phyloP scores from a whole-genome alignment of 2,329 filamentous ascomycete genomes.

The Diatrype stigma region DNA sequence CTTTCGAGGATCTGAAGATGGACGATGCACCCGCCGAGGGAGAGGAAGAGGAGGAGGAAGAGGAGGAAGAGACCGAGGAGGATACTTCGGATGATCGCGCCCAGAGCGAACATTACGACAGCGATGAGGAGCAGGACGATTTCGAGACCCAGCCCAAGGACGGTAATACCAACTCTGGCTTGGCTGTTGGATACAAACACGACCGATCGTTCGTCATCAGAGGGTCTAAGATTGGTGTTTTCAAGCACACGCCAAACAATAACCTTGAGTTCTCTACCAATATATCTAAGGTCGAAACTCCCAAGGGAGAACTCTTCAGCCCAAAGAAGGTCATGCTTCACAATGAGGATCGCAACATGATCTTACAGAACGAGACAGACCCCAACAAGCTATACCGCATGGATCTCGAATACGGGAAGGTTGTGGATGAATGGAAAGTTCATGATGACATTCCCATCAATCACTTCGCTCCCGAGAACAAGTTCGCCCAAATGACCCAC shows the following conservation, averaged over 20 bases:
- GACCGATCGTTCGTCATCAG: constrained; percentile 96
- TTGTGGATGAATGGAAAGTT: constrained; percentile 97
- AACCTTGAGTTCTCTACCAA: constrained; percentile 94
- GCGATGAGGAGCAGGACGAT: constrained; percentile 76
- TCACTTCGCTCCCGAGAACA: constrained; percentile 91
- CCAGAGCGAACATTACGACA: constrained; percentile 64
- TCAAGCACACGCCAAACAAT: constrained; percentile 92
- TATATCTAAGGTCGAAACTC: constrained; percentile 92
- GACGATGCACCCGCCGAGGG: constrained; percentile 64
- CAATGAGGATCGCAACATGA: constrained; percentile 83
- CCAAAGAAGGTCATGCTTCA: constrained; percentile 98
- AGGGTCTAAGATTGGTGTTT: constrained; percentile 96
- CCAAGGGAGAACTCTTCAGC: constrained; percentile 80
- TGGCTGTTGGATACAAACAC: constrained; percentile 95
- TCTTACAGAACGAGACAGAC: constrained; percentile 77
- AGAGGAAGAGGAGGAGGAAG: constrained; percentile 47
- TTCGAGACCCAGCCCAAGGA: constrained; percentile 64
- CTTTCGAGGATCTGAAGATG: constrained; percentile 92
- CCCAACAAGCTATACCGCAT: constrained; percentile 93
- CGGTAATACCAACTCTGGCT: constrained; percentile 83
- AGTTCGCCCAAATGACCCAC: constrained; percentile 95
- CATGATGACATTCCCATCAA: constrained; percentile 93
- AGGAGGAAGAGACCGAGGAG: constrained; percentile 53
- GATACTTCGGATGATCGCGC: constrained; percentile 60
- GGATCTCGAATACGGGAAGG: constrained; percentile 96